These are phyloP conservation scores for Cutaneotrichosporon sp. DNA, from an alignment of 1,284 basidiomycete genomes.

Conservation along the genomic window DNA sequence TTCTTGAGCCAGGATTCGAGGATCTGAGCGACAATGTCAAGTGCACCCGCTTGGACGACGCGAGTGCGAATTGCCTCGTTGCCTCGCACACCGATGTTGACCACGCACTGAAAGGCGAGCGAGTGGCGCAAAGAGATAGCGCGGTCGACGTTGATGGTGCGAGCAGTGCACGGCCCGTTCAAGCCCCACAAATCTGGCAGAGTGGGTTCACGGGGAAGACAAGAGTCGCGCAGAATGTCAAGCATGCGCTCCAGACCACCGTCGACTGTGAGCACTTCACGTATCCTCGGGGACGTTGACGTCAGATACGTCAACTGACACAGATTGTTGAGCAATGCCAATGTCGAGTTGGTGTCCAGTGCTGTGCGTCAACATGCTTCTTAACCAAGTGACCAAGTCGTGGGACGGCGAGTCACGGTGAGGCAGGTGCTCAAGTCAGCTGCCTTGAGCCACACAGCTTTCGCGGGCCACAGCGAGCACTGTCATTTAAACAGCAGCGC, in stretches of 20 bases:
- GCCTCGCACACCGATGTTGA: conserved; percentile 97
- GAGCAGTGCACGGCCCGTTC: conserved; percentile 47
- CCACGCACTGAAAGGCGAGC: conserved; percentile 92
- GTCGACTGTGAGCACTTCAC: conserved; percentile 96
- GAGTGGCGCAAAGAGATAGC: conserved; percentile 80
- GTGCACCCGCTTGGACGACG: conserved; percentile 91
- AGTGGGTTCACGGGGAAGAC: conserved; percentile 40
- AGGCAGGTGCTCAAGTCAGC: not conserved
- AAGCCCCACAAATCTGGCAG: conserved; percentile 47
- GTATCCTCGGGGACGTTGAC: conserved; percentile 92
- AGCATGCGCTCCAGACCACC: conserved; percentile 95
- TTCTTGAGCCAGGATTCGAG: conserved; percentile 85
- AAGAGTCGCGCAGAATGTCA: conserved; percentile 83
- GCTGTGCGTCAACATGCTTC: conserved; percentile 54
- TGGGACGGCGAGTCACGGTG: no score
- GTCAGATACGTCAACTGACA: conserved; percentile 96
- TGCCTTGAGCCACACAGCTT: no score
- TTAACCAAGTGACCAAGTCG: no score
- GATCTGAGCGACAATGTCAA: conserved; percentile 91
- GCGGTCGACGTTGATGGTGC: conserved; percentile 60
- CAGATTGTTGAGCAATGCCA: conserved; percentile 94
- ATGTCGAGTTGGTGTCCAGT: conserved; percentile 82
- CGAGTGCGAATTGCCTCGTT: conserved; percentile 84
- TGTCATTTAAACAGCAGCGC: no score
- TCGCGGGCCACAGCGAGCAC: no score